Conservation (phyloP, 2,329 filamentous ascomycete genomes). For the Metarhizium rileyi region DNA sequence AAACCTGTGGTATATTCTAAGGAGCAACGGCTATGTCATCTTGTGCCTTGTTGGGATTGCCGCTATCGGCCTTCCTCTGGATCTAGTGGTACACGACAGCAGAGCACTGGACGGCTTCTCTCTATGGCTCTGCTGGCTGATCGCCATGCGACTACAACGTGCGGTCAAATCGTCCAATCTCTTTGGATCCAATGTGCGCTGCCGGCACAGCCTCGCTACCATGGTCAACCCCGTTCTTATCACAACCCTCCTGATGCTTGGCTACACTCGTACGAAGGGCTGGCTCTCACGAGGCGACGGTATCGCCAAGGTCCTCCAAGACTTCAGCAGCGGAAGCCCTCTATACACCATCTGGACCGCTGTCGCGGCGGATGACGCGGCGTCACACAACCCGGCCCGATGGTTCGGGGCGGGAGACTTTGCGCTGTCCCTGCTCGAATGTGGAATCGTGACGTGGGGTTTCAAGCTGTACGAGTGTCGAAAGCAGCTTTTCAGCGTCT, state of each 20-base stretch:
- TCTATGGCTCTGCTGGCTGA: conserved; percentile 40
- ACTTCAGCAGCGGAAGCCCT: conserved; percentile 25
- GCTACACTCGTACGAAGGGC: conserved; percentile 32
- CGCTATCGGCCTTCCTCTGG: conserved; percentile 31
- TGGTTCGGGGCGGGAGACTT: conserved; percentile 39
- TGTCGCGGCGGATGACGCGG: conserved; percentile 1
- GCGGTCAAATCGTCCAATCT: conserved; percentile 18
- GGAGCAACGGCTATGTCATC: conserved; percentile 16
- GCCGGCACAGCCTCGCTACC: conserved; percentile 26
- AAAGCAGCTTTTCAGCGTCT: conserved; percentile 32
- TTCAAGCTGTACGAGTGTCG: conserved; percentile 44
- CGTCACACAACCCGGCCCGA: conserved; percentile 9
- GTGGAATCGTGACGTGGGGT: conserved; percentile 42
- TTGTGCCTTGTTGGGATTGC: conserved; percentile 23
- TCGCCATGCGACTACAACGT: conserved; percentile 28
- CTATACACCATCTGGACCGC: conserved; percentile 26
- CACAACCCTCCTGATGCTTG: conserved; percentile 34
- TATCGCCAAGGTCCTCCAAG: conserved; percentile 19
- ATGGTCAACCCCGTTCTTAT: conserved; percentile 38
- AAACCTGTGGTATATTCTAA: conserved; percentile 6
- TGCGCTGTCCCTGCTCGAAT: conserved; percentile 38
- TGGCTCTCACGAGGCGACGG: conserved; percentile 17
- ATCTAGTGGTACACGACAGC: conserved; percentile 21
- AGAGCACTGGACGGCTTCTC: conserved; percentile 35
- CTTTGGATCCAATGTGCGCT: conserved; percentile 5